A percentile compares a stretch with the other conserved stretches of the same genome.
These are phyloP conservation scores for Yamadazyma mexicana DNA, from an alignment of 1,139 yeast species.

Conservation along the genomic window DNA sequence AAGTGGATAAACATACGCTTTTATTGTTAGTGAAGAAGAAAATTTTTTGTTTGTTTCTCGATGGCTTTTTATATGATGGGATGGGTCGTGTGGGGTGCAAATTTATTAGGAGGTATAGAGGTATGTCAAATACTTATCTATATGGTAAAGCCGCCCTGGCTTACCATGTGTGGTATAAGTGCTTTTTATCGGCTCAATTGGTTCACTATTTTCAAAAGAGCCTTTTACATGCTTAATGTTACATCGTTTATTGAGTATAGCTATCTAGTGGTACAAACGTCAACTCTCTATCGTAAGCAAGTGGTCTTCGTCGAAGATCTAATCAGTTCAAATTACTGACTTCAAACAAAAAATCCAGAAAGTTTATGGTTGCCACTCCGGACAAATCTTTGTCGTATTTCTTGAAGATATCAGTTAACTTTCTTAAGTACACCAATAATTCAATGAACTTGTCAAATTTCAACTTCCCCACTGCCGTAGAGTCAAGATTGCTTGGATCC, in stretches of 20 bases:
- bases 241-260: neutral
- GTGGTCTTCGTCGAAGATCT: too few species aligned
- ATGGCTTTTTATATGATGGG: neutral
- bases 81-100: neutral
- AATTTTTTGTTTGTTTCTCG: slow-evolving; percentile 1
- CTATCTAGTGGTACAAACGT: too few species aligned
- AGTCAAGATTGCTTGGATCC: slow-evolving; percentile 33
- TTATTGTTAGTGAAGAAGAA: neutral
- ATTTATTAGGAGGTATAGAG: neutral
- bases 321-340: slow-evolving; percentile 36
- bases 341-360: slow-evolving; percentile 75
- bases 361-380: slow-evolving; percentile 75
- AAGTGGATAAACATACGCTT: slow-evolving; percentile 6
- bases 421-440: slow-evolving; percentile 71
- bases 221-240: too few species aligned
- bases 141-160: too few species aligned
- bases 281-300: neutral
- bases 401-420: slow-evolving; percentile 77
- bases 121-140: too few species aligned
- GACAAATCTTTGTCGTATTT: slow-evolving; percentile 74
- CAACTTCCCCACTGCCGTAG: slow-evolving; percentile 50
- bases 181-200: too few species aligned
- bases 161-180: too few species aligned
- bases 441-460: slow-evolving; percentile 85
- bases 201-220: too few species aligned